These are phyloP conservation scores for Gracilaria caudata DNA, from an alignment of 23 red algal genomes.

Conservation along the genomic window DNA sequence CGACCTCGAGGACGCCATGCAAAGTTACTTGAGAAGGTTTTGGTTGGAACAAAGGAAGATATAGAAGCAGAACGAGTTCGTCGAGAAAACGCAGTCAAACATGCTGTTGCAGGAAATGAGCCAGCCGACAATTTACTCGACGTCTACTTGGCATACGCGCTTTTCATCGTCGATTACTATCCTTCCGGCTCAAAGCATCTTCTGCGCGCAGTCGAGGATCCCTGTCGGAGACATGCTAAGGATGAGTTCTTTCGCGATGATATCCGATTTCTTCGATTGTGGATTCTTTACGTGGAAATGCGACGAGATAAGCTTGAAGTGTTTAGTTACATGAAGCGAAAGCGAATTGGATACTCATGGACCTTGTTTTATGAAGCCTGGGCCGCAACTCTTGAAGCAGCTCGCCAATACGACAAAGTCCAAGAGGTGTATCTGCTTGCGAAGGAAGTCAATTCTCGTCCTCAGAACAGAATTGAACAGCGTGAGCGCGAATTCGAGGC, in stretches of 20 bases:
- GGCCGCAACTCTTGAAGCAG: slow-evolving; percentile 84
- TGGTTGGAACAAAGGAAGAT: slow-evolving; percentile 19
- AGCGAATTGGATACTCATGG: slow-evolving; percentile 63
- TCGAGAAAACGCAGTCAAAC: slow-evolving; percentile 16
- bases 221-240: slow-evolving; percentile 54
- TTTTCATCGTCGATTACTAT: slow-evolving; percentile 45
- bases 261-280: slow-evolving; percentile 79
- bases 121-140: neutral
- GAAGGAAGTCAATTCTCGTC: slow-evolving; percentile 51
- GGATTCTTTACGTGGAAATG: slow-evolving; percentile 84
- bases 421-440: slow-evolving; percentile 68
- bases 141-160: slow-evolving; percentile 26
- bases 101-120: slow-evolving; percentile 1
- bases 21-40: slow-evolving; percentile 38
- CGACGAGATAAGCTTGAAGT: slow-evolving; percentile 73
- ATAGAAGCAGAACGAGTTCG: slow-evolving; percentile 30
- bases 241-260: slow-evolving; percentile 72
- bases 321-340: slow-evolving; percentile 73
- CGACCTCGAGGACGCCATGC: slow-evolving; percentile 44
- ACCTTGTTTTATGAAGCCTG: slow-evolving; percentile 93
- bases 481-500: slow-evolving; percentile 76
- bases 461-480: slow-evolving; percentile 65
- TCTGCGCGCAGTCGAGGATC: slow-evolving; percentile 38
- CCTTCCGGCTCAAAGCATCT: slow-evolving; percentile 44
- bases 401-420: slow-evolving; percentile 71